Base-by-base conservation (phyloP, 163 green algal species). In the Smithsoniella earleae region DNA sequence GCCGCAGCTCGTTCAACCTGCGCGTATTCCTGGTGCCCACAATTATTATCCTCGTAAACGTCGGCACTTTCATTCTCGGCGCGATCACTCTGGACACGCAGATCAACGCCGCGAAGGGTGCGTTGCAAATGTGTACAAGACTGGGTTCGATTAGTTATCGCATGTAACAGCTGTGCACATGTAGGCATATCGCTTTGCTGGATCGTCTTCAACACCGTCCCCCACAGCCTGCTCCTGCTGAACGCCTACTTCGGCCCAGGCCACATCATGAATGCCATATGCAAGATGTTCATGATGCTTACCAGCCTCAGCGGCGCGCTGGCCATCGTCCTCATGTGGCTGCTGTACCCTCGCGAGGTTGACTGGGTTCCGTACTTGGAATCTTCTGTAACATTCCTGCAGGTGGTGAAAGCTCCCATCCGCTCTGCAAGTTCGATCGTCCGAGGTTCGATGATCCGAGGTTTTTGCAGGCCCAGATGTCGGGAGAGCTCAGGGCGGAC, bases 381-480 rank as follows among this genome's bases (percentile, higher is more conserved):
- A 22, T 30, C 58, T 33, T 69, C 58, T 16, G 43, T 69, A 30
- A 37, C 25, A 30, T 69, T 69, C 25, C 6, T 69, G 58, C 49
- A 64, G 49, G 49, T 64, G 25, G n/a, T n/a, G n/a, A n/a, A n/a
- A n/a, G n/a, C n/a, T n/a, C n/a, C n/a, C n/a, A n/a, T n/a, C n/a
- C n/a, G n/a, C n/a, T n/a, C n/a, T n/a, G n/a, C n/a, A n/a, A n/a
- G n/a, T n/a, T n/a, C n/a, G n/a, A n/a, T n/a, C n/a, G n/a, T n/a
- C n/a, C n/a, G n/a, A n/a, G n/a, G n/a, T n/a, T n/a, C n/a, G n/a
- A n/a, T n/a, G n/a, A n/a, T n/a, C n/a, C n/a, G n/a, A n/a, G n/a
- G 58, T 84, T 81, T 74, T 81, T 79, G 10, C 78, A 85, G 46
- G 76, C 80, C 0, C 78, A 85, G 66, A 75, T 79, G 43, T 75